Evolutionary conservation across 2,329 filamentous ascomycete species (phyloP), one percentile per base, ranked within the genome.

Genomic region (Cladosporium velox): DNA sequence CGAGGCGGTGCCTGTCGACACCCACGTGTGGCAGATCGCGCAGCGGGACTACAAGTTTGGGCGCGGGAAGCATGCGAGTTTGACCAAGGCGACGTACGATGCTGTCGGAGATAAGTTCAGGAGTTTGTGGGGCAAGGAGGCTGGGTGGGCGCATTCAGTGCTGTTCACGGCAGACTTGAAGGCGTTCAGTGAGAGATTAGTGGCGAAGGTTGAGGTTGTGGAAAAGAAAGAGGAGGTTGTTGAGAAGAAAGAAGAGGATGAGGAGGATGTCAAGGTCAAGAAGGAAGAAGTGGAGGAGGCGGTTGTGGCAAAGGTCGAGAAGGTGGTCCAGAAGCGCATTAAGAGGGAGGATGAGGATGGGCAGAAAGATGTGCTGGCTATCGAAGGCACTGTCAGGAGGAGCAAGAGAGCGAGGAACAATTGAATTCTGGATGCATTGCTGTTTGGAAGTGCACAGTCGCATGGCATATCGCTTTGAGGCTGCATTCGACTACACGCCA

Each of bases 11-110:
- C 95, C 95, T 0, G 91, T 99, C 35, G 95, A 99, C 78, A 99
- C 96, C 1, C 96, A 99, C 79, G 92, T 99, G 14, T 98, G 93
- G 94, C 93, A 98, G 81, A 98, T 99, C 74, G 96, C 95, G 0
- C 92, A 96, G 77, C 86, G 95, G 63, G 95, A 99, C 78, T 99
- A 99, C 80, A 93, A 90, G 67, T 96, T 99, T 73, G 91, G 92
- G 7, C 91, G 89, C 72, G 88, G 87, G 10, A 94, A 92, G 74
- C 85, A 91, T 68, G 94, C 93, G 74, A 94, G 92, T 57, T 84
- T 99, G 68, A 97, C 90, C 15, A 96, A 96, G 75, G 86, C 85
- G 49, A 93, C 92, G 69, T 98, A 99, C 74, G 90, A 95, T 75
- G 91, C 92, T 0, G 88, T 99, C 15, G 95, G 91, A 0, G 91